These are phyloP conservation scores for Epichloe sibirici DNA, from an alignment of 2,329 filamentous ascomycete genomes.

Conservation along the genomic window DNA sequence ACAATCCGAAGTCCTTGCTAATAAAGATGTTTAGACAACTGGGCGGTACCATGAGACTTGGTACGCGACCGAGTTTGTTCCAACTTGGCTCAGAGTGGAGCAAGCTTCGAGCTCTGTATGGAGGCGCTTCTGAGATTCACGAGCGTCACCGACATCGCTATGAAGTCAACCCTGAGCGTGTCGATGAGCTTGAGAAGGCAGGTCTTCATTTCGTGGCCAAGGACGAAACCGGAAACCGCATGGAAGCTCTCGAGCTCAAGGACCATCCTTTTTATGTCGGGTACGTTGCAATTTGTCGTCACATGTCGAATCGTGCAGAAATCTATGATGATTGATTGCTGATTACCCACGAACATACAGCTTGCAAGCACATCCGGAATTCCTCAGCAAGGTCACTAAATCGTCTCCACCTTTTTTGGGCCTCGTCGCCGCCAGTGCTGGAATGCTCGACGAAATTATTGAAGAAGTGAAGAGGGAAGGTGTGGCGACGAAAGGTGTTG, in stretches of 20 bases:
- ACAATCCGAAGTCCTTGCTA: not conserved
- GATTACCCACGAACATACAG: constrained; percentile 17
- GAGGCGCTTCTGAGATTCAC: constrained; percentile 38
- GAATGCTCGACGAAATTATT: constrained; percentile 40
- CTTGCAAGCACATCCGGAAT: constrained; percentile 85
- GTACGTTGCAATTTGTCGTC: not conserved
- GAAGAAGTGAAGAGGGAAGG: constrained; percentile 5
- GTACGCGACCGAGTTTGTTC: constrained; percentile 62
- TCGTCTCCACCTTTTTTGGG: constrained; percentile 54
- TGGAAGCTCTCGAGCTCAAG: constrained; percentile 74
- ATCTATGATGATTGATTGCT: not conserved
- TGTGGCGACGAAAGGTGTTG: not conserved
- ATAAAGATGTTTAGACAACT: constrained; percentile 28
- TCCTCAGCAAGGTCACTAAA: constrained; percentile 43
- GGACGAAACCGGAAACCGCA: constrained; percentile 63
- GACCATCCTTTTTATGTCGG: constrained; percentile 72
- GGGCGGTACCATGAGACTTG: constrained; percentile 80
- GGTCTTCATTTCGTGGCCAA: constrained; percentile 69
- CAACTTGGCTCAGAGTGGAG: constrained; percentile 67
- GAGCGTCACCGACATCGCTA: constrained; percentile 85
- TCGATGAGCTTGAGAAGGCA: constrained; percentile 52
- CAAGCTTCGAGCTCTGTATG: constrained; percentile 64
- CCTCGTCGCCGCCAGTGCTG: constrained; percentile 68
- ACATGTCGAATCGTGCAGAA: not conserved
- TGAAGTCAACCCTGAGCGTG: constrained; percentile 74